Evolutionary conservation across 2,329 filamentous ascomycete species (phyloP), one percentile per base, ranked within the genome.

Genomic region (Colletotrichum orbiculare): DNA sequence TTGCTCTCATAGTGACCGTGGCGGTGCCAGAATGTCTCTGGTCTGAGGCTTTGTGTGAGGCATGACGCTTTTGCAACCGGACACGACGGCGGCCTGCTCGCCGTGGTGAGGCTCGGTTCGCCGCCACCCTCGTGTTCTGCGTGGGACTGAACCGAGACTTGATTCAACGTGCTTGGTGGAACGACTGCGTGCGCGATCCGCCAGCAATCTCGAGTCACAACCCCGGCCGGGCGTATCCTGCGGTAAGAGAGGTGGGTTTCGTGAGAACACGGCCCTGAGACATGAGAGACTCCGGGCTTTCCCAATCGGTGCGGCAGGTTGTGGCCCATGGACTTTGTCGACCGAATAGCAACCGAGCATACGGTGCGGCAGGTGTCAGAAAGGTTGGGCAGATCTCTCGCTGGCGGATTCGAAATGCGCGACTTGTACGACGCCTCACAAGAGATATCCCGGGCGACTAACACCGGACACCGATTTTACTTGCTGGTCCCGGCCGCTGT

Each of bases 11-110:
- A 13, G 33, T 41, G n/a, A 64, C 12, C 38, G 58, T 62, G 52
- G 50, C 62, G 50, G 57, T 50, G 48, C 41, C 58, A 62, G 35
- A 47, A 56, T 56, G 62, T 65, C 57, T 65, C 46, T 56, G 25
- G 46, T 47, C 33, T 15, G 53, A 35, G 39, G 39, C 9, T 41
- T n/a, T 52, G 56, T 47, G 33, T 33, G 10, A 10, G 56, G 17
- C 8, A 35, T 53, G 33, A 45, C 3, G 2, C 35, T 17, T 3
- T 37, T 45, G 47, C 5, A 15, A 25, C 25, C 25, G 3, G 2
- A 43, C 17, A 8, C 2, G 6, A 11, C 34, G 55, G 47, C 38
- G 47, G 50, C 25, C 49, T 25, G 13, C 10, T 38, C 25, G 55
- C 15, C 43, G 2, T 38, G 35, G 13, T 8, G 39, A 41, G 39